A percentile compares a stretch with the other conserved stretches of the same genome.
phyloP scores from a whole-genome alignment of 441 rosid species.

The Metrosideros polymorpha region DNA sequence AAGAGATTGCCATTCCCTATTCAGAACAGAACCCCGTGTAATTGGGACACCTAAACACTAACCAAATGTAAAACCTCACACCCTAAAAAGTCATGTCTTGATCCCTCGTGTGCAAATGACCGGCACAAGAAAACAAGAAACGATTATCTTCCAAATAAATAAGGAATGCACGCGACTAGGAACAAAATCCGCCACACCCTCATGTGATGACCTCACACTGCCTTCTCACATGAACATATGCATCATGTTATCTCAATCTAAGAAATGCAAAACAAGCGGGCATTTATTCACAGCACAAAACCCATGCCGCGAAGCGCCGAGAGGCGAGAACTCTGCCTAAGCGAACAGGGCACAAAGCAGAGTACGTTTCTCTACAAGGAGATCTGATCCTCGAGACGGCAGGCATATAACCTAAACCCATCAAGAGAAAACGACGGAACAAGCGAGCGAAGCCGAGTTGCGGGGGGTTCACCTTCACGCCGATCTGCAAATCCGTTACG shows the following conservation, averaged over 20 bases:
- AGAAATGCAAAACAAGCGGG: background rate
- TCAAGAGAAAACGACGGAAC: background rate
- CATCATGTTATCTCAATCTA: background rate
- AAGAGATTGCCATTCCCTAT: background rate
- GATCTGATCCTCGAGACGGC: background rate
- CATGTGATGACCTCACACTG: background rate
- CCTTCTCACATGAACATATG: background rate
- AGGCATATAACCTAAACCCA: background rate
- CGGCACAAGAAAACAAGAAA: background rate
- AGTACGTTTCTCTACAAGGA: background rate
- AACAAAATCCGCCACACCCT: background rate
- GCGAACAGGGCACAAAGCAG: background rate
- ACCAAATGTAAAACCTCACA: background rate
- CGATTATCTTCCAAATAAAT: too few species aligned
- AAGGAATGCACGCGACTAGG: too few species aligned
- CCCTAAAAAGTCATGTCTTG: background rate
- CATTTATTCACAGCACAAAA: background rate
- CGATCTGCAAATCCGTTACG: constrained; percentile 86
- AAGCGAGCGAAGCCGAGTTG: background rate
- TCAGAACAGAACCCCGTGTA: background rate
- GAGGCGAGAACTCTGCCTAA: background rate
- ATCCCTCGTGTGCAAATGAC: background rate
- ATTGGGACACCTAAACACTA: background rate
- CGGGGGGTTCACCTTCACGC: constrained; percentile 57
- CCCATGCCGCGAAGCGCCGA: background rate